phyloP scores from a whole-genome alignment of 345 rosid species.

The Cardamine occulta region DNA sequence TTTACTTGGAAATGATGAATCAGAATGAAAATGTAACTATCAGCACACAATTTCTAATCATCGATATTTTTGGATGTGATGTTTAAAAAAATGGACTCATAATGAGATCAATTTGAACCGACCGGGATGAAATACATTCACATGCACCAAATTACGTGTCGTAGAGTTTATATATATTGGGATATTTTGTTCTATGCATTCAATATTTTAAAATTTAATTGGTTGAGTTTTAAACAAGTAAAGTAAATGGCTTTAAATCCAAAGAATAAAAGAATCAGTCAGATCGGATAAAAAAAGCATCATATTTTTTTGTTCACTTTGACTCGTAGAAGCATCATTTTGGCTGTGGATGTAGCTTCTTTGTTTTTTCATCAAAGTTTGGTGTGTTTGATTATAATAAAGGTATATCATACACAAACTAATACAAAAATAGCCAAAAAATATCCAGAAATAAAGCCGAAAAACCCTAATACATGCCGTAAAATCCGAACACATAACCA shows the following conservation, averaged over 20 bases:
- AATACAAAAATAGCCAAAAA: not conserved
- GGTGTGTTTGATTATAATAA: no score
- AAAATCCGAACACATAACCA: not conserved
- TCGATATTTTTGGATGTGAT: slow-evolving; percentile 3
- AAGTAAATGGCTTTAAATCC: slow-evolving; percentile 29
- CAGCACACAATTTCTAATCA: slow-evolving; percentile 1
- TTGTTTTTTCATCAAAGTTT: not conserved
- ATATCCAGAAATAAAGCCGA: not conserved
- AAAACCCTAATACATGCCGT: not conserved
- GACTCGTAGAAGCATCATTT: slow-evolving; percentile 37
- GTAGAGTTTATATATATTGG: not conserved
- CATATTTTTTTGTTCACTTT: not conserved
- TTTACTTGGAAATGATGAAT: not conserved
- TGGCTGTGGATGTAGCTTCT: not conserved
- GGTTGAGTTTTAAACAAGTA: slow-evolving; percentile 41
- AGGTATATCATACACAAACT: not conserved
- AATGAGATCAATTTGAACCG: slow-evolving; percentile 23
- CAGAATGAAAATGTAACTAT: slow-evolving; percentile 3
- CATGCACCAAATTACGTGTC: slow-evolving; percentile 35
- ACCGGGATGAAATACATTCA: slow-evolving; percentile 8
- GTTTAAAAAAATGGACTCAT: slow-evolving; percentile 1
- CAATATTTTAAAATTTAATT: not conserved
- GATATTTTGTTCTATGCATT: not conserved
- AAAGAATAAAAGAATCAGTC: slow-evolving; percentile 30
- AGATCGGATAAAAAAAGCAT: slow-evolving; percentile 24